Evolutionary conservation across 768 basidiomycete genomes (phyloP).

Genomic region (Rhodotorula taiwanensis): DNA sequence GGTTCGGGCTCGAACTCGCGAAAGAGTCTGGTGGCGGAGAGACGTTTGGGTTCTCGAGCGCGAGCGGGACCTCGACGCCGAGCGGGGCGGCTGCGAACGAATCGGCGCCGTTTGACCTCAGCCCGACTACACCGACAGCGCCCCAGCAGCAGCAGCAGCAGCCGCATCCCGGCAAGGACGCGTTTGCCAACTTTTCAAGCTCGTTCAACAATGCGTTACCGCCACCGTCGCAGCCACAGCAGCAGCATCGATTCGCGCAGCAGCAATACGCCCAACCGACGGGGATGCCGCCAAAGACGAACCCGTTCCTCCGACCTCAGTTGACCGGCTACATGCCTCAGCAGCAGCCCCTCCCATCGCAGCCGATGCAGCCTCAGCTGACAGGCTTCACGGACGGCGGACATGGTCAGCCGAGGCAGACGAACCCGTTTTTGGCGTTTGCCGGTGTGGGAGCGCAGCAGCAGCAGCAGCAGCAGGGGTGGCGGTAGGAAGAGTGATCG

Average conservation of each 20-base stretch:
- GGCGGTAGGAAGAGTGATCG: neutral
- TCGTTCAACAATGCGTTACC: neutral
- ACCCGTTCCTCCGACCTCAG: constrained; percentile 17
- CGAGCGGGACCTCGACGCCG: neutral
- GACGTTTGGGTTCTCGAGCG: too few species aligned
- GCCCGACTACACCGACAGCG: neutral
- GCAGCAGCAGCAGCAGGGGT: constrained; percentile 1
- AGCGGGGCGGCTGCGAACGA: neutral
- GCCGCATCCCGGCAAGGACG: neutral
- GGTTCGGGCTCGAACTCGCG: constrained; percentile 1
- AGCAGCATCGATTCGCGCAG: neutral
- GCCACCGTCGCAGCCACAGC: neutral
- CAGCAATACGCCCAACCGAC: neutral
- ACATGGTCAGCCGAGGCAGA: neutral
- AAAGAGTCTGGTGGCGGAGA: neutral
- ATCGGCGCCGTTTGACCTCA: constrained; percentile 20
- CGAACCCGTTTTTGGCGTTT: constrained; percentile 2
- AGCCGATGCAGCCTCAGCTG: constrained; percentile 16
- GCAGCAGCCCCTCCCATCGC: neutral
- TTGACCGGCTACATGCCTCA: neutral
- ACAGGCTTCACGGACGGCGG: constrained; percentile 13
- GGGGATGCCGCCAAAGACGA: neutral
- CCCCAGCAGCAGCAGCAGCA: neutral
- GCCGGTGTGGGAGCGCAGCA: too few species aligned
- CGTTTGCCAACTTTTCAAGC: constrained; percentile 1